Percentiles rank a stretch among this genome's conserved stretches.
Conservation (phyloP, 2,329 filamentous ascomycete species). For the Colletotrichum caudatum region DNA sequence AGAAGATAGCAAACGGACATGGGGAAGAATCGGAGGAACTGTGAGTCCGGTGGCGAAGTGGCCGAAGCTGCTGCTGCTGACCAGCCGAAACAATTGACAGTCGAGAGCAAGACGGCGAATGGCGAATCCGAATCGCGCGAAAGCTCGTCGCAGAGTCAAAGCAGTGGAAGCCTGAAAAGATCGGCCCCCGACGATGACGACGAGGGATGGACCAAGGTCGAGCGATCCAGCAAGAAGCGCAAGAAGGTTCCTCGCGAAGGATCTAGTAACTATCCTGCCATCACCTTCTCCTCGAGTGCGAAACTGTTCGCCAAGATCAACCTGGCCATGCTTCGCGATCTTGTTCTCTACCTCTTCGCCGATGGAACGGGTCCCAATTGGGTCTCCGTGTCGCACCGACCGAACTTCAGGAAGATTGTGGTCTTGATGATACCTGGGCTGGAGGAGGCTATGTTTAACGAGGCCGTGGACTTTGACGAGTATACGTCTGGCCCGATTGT, state of each 20-base stretch:
- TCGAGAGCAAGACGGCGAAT: slow-evolving; percentile 1
- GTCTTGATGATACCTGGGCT: slow-evolving; percentile 92
- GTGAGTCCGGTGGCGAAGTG: slow-evolving; percentile 32
- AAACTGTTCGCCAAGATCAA: slow-evolving; percentile 73
- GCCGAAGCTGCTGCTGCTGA: background rate
- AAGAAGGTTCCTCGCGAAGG: slow-evolving; percentile 71
- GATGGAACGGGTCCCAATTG: slow-evolving; percentile 75
- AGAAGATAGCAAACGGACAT: slow-evolving; percentile 5
- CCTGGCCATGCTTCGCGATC: slow-evolving; percentile 71
- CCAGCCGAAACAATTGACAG: slow-evolving; percentile 5
- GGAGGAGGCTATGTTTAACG: slow-evolving; percentile 89
- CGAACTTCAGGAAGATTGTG: slow-evolving; percentile 82
- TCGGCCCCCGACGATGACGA: slow-evolving; percentile 55
- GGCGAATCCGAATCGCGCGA: slow-evolving; percentile 15
- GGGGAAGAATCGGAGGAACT: slow-evolving; percentile 31
- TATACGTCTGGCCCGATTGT: slow-evolving; percentile 52
- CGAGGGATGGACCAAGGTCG: slow-evolving; percentile 68
- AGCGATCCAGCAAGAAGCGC: slow-evolving; percentile 66
- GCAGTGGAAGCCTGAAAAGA: slow-evolving; percentile 61
- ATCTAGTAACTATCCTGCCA: slow-evolving; percentile 69
- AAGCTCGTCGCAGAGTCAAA: slow-evolving; percentile 45
- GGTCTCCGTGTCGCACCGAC: slow-evolving; percentile 72
- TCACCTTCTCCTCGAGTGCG: slow-evolving; percentile 68
- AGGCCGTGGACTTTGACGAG: slow-evolving; percentile 61
- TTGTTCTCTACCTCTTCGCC: slow-evolving; percentile 75